These are phyloP conservation scores for Ceratocystis alfenasii DNA, from an alignment of 2,329 filamentous ascomycete species.

Conservation along the genomic window DNA sequence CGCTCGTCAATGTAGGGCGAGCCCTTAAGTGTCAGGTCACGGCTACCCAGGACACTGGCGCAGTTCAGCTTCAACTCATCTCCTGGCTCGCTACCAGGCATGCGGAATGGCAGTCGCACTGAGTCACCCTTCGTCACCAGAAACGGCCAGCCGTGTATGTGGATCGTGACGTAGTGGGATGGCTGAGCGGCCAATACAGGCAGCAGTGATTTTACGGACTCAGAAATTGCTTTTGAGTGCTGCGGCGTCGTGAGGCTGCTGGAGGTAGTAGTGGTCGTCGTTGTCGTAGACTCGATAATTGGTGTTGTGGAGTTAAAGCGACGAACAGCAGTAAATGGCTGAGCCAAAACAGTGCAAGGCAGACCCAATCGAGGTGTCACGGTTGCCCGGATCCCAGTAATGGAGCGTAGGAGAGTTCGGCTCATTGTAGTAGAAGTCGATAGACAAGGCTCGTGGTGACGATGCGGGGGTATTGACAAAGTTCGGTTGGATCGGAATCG, in stretches of 20 bases:
- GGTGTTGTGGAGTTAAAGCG: slow-evolving; percentile 26
- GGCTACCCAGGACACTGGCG: slow-evolving; percentile 66
- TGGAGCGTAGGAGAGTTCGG: slow-evolving; percentile 50
- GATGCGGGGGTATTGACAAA: not conserved
- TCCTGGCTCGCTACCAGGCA: slow-evolving; percentile 64
- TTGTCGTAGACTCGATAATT: slow-evolving; percentile 25
- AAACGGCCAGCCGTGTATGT: slow-evolving; percentile 70
- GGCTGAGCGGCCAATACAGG: slow-evolving; percentile 62
- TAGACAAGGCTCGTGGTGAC: not conserved
- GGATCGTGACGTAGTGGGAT: slow-evolving; percentile 64
- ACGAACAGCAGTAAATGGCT: slow-evolving; percentile 38
- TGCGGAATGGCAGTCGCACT: slow-evolving; percentile 65
- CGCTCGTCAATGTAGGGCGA: slow-evolving; percentile 70
- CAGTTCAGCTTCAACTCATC: slow-evolving; percentile 82
- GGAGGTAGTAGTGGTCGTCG: slow-evolving; percentile 26
- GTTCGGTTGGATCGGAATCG: not conserved
- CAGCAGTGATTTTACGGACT: slow-evolving; percentile 49
- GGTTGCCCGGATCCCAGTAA: slow-evolving; percentile 46
- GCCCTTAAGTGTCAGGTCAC: slow-evolving; percentile 82
- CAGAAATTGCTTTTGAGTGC: slow-evolving; percentile 36
- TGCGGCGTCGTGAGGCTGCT: slow-evolving; percentile 34
- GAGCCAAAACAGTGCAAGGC: slow-evolving; percentile 33
- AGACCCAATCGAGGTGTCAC: slow-evolving; percentile 24
- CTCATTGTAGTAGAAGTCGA: slow-evolving; percentile 34
- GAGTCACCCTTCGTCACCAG: slow-evolving; percentile 65